Conservation (phyloP, 495 filamentous ascomycete species). For the Neurospora discreta region DNA sequence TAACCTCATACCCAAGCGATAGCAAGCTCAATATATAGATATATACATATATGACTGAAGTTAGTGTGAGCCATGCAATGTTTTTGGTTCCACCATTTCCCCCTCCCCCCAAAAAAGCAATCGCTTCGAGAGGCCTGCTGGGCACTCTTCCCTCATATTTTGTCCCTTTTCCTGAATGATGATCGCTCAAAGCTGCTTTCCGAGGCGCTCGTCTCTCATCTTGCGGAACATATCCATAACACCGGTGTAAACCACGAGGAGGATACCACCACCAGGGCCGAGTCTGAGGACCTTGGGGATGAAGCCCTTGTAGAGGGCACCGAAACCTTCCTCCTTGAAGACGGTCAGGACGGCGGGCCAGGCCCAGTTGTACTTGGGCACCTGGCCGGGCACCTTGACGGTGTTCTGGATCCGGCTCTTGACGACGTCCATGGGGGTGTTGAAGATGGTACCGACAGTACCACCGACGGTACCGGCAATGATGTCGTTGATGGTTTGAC, state of each 20-base stretch:
- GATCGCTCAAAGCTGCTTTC: not conserved
- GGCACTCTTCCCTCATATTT: not conserved
- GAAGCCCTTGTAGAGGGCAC: slow-evolving; percentile 94
- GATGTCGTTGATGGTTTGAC: slow-evolving; percentile 76
- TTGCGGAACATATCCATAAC: slow-evolving; percentile 81
- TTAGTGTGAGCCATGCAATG: not conserved
- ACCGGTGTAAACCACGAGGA: slow-evolving; percentile 84
- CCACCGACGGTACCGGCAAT: slow-evolving; percentile 80
- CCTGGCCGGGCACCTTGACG: slow-evolving; percentile 61
- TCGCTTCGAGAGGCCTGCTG: not conserved
- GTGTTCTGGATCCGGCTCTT: slow-evolving; percentile 96
- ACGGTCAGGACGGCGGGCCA: slow-evolving; percentile 76
- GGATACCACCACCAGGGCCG: slow-evolving; percentile 49
- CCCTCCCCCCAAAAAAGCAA: not conserved
- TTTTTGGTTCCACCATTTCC: not conserved
- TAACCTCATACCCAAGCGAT: not conserved
- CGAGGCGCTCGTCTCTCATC: slow-evolving; percentile 14
- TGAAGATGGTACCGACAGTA: slow-evolving; percentile 84
- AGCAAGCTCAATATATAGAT: not conserved
- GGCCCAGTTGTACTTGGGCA: slow-evolving; percentile 97
- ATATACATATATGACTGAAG: not conserved
- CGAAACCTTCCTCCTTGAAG: slow-evolving; percentile 86
- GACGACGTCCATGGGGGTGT: slow-evolving; percentile 96
- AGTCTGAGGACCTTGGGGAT: slow-evolving; percentile 67
- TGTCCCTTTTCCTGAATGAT: not conserved